Conservation (phyloP, 495 filamentous ascomycete genomes). For the Daldinia decipiens region DNA sequence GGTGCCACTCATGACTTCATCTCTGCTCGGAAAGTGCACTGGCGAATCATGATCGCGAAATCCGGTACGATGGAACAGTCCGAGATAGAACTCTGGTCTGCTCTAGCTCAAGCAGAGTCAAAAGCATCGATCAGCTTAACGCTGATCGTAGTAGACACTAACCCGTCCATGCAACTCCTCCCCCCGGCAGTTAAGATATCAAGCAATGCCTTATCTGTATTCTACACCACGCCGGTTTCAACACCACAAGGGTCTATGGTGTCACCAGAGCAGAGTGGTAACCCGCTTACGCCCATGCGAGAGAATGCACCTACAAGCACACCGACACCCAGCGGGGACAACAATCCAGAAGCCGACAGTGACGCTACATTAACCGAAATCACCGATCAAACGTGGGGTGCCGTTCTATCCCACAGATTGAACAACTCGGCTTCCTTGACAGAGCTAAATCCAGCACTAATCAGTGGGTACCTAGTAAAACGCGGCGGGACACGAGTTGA, state of each 20-base stretch:
- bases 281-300: conserved; percentile 59
- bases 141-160: conserved; percentile 72
- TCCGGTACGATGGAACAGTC: conserved; percentile 75
- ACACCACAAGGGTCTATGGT: conserved; percentile 65
- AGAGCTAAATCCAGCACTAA: conserved; percentile 71
- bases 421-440: conserved; percentile 71
- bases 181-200: conserved; percentile 60
- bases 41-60: conserved; percentile 83
- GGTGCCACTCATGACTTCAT: conserved; percentile 81
- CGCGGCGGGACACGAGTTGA: conserved; percentile 69
- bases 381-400: conserved; percentile 83
- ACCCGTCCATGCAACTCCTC: conserved; percentile 73
- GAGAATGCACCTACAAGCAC: conserved; percentile 61
- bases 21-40: conserved; percentile 73
- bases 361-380: conserved; percentile 81
- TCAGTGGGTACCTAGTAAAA: conserved; percentile 81
- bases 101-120: conserved; percentile 53
- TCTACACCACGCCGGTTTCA: conserved; percentile 66
- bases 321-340: conserved; percentile 65
- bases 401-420: conserved; percentile 76
- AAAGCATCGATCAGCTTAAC: conserved; percentile 64
- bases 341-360: conserved; percentile 67
- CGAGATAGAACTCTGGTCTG: conserved; percentile 73
- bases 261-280: conserved; percentile 65
- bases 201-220: conserved; percentile 48